Evolutionary conservation across 331 rosid genomes (phyloP).

Genomic region (Ulmus americana): DNA sequence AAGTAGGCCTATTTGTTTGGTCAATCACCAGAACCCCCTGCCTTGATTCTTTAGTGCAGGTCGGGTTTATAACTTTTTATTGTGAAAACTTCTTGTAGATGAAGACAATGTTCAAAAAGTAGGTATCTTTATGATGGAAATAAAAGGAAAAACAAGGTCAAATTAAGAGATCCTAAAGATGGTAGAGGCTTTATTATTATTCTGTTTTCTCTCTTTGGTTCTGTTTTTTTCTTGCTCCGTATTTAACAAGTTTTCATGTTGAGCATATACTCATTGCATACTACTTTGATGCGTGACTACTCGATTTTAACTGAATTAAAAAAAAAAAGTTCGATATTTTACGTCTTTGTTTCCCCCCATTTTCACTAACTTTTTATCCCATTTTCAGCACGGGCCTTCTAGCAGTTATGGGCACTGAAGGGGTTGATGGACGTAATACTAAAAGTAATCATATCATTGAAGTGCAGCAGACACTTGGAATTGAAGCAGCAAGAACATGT

Average conservation of each 20-base stretch:
- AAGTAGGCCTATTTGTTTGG: not conserved
- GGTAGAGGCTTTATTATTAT: not conserved
- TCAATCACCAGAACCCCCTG: not conserved
- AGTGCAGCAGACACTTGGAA: conserved; percentile 66
- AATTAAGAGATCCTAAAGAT: not conserved
- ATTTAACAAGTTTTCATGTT: no score
- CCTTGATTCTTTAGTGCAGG: not conserved
- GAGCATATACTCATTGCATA: no score
- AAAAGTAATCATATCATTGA: conserved; percentile 73
- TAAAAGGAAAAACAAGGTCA: not conserved
- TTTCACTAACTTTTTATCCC: not conserved
- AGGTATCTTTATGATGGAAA: not conserved
- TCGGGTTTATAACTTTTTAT: not conserved
- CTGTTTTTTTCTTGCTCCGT: no score
- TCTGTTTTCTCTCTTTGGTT: not conserved
- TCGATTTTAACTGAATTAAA: no score
- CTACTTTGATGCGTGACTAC: no score
- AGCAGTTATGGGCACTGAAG: conserved; percentile 74
- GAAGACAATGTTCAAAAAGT: not conserved
- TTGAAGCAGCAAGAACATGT: conserved; percentile 84
- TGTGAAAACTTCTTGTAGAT: no score
- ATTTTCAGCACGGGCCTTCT: conserved; percentile 61
- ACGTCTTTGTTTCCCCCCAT: no score
- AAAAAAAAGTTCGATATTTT: no score
- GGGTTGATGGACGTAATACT: conserved; percentile 66